These are phyloP conservation scores for Arctostaphylos glauca DNA, from an alignment of 148 eudicot genomes.

Conservation along the genomic window DNA sequence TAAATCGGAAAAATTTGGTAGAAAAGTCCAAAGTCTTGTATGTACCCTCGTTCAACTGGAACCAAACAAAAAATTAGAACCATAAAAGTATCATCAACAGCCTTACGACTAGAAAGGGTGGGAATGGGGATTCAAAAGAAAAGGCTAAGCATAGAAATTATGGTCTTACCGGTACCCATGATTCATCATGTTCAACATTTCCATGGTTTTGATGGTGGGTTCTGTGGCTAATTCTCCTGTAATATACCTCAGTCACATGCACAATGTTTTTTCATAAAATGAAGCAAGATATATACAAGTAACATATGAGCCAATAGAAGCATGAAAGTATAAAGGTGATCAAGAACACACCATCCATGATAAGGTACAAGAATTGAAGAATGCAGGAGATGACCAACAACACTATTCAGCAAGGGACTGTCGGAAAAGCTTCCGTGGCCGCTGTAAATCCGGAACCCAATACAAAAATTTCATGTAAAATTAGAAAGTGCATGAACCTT, in stretches of 20 bases:
- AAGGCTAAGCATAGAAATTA: background rate
- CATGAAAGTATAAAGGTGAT: background rate
- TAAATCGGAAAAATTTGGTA: slow-evolving; percentile 45
- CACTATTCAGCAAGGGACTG: slow-evolving; percentile 29
- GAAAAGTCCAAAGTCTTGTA: slow-evolving; percentile 37
- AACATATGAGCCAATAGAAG: background rate
- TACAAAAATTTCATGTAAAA: background rate
- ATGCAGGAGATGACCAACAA: slow-evolving; percentile 39
- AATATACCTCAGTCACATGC: background rate
- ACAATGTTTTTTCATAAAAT: slow-evolving; percentile 6
- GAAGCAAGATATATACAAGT: background rate
- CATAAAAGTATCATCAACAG: background rate
- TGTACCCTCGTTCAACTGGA: slow-evolving; percentile 37
- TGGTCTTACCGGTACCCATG: slow-evolving; percentile 41
- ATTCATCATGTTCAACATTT: slow-evolving; percentile 37
- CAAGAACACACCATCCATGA: slow-evolving; percentile 34
- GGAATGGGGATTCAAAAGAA: background rate
- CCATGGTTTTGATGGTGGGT: slow-evolving; percentile 48
- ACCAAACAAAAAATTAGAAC: background rate
- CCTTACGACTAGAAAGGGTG: background rate
- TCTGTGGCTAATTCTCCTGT: slow-evolving; percentile 43
- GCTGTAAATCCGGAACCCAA: slow-evolving; percentile 20
- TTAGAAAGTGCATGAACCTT: background rate
- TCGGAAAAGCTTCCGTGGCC: slow-evolving; percentile 45
- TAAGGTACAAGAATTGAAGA: slow-evolving; percentile 40